These are phyloP conservation scores for Corrigiola litoralis DNA, from an alignment of 179 eudicot genomes.

Conservation along the genomic window DNA sequence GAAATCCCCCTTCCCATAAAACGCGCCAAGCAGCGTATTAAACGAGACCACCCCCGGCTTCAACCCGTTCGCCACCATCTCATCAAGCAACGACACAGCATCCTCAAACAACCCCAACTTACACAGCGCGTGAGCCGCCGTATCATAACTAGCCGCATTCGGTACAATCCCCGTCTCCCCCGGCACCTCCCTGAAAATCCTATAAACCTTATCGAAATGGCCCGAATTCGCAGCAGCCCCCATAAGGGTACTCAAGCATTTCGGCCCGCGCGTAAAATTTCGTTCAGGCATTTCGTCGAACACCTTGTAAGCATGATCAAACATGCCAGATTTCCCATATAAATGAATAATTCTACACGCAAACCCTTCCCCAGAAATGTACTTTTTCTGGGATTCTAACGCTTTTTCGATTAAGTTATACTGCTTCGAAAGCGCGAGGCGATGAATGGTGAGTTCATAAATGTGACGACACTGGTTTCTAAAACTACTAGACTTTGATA, in stretches of 20 bases:
- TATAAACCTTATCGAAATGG: constrained; percentile 26
- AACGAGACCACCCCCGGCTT: constrained; percentile 22
- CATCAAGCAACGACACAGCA: constrained; percentile 32
- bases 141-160: constrained; percentile 29
- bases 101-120: constrained; percentile 35
- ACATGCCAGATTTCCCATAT: constrained; percentile 31
- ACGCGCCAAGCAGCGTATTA: constrained; percentile 34
- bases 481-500: constrained; percentile 3
- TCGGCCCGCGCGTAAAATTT: neutral
- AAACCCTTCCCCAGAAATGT: neutral
- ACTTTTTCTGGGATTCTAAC: constrained; percentile 17
- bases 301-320: constrained; percentile 27
- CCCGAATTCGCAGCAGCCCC: constrained; percentile 27
- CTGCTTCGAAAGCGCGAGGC: constrained; percentile 11
- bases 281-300: constrained; percentile 29
- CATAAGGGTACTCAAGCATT: constrained; percentile 11
- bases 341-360: constrained; percentile 4
- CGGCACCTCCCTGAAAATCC: constrained; percentile 35
- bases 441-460: constrained; percentile 9
- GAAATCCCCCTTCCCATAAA: constrained; percentile 19
- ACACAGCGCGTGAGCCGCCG: constrained; percentile 35
- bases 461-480: neutral
- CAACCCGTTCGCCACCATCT: constrained; percentile 39
- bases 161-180: constrained; percentile 32
- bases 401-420: constrained; percentile 16